Evolutionary conservation across 805 yeast species (phyloP).

Genomic region (Metschnikowia baotianmanensis): DNA sequence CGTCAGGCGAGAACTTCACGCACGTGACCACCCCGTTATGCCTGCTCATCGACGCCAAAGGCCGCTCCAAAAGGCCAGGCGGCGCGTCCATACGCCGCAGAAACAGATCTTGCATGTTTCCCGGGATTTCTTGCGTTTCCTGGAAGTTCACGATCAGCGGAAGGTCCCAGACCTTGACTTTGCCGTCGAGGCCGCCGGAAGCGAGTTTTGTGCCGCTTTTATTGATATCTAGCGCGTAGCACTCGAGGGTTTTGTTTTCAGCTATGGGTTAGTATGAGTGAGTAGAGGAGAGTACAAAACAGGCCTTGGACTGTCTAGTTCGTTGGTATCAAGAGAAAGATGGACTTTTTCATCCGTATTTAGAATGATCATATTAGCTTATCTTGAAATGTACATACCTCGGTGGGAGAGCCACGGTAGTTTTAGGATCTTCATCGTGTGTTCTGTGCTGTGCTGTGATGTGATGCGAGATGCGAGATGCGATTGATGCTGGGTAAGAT

Average conservation of each 20-base stretch:
- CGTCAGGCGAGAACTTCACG: constrained; percentile 89
- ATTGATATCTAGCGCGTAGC: constrained; percentile 78
- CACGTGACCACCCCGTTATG: constrained; percentile 97
- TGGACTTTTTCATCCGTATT: too few relatives aligned
- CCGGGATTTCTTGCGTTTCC: constrained; percentile 6
- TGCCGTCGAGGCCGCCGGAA: constrained; percentile 90
- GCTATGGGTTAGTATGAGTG: constrained; percentile 42
- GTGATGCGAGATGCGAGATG: too few relatives aligned
- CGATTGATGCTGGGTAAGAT: too few relatives aligned
- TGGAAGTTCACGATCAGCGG: constrained; percentile 49
- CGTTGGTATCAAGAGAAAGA: too few relatives aligned
- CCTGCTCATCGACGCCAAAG: constrained; percentile 86
- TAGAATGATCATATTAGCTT: too few relatives aligned
- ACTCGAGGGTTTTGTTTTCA: constrained; percentile 77
- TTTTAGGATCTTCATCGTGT: constrained; percentile 38
- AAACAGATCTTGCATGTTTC: background rate
- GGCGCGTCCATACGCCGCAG: constrained; percentile 15
- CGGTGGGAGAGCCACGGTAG: constrained; percentile 46
- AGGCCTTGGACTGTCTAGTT: too few relatives aligned
- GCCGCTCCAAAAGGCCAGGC: constrained; percentile 31
- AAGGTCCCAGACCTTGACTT: constrained; percentile 84
- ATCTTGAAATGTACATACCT: constrained; percentile 33
- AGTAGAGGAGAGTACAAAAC: constrained; percentile 9
- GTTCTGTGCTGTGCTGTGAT: background rate
- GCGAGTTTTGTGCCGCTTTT: constrained; percentile 84